phyloP scores from a whole-genome alignment of 139 green algal species.

The Chlamydomonas schloesseri region DNA sequence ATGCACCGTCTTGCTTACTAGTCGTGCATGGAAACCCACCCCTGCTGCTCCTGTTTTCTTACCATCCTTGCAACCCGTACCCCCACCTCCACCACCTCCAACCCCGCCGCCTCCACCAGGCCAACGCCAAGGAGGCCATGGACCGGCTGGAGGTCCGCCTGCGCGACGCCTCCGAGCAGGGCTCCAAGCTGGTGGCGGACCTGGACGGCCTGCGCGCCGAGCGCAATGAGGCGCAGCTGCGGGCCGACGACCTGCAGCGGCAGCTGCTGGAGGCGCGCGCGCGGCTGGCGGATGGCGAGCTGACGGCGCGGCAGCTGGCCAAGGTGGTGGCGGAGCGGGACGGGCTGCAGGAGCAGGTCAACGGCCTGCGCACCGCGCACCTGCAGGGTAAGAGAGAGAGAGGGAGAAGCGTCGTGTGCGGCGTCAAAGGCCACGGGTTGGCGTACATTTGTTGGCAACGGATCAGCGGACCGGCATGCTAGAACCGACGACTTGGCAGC shows the following conservation, averaged over 20 bases:
- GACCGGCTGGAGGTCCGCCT: slow-evolving; percentile 35
- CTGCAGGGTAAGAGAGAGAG: not conserved
- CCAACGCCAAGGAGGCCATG: slow-evolving; percentile 27
- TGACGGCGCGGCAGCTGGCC: slow-evolving; percentile 33
- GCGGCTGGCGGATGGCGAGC: slow-evolving; percentile 16
- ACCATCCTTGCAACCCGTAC: no score
- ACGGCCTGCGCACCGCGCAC: slow-evolving; percentile 22
- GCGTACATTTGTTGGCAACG: no score
- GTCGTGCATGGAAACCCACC: no score
- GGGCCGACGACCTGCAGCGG: slow-evolving; percentile 33
- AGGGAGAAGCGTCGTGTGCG: not conserved
- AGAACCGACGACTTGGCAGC: no score
- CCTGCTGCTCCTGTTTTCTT: no score
- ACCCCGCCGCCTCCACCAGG: not conserved
- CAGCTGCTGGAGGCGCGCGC: slow-evolving; percentile 29
- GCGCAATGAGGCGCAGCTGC: slow-evolving; percentile 38
- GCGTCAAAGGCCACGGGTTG: no score
- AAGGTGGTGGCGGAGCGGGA: slow-evolving; percentile 36
- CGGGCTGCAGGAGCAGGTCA: slow-evolving; percentile 34
- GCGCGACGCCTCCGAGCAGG: slow-evolving; percentile 14
- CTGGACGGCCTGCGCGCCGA: slow-evolving; percentile 22
- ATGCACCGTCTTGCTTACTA: no score
- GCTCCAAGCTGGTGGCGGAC: slow-evolving; percentile 15
- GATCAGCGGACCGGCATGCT: no score
- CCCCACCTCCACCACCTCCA: no score